phyloP scores from a whole-genome alignment of 495 filamentous ascomycete genomes.

The Aspergillus diversus region DNA sequence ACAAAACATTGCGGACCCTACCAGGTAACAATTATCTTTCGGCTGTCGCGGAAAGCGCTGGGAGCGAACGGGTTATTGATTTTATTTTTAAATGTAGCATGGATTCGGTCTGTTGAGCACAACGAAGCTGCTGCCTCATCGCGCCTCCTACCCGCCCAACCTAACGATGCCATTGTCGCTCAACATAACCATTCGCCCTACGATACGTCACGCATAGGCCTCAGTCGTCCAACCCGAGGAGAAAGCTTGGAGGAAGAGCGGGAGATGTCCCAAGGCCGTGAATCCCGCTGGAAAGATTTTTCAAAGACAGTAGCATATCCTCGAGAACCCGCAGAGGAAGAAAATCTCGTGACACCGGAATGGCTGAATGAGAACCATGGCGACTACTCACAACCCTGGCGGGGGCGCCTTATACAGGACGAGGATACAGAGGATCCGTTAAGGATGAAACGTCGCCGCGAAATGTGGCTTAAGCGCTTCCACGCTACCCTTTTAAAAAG shows the following conservation, averaged over 20 bases:
- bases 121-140: conserved; percentile 35
- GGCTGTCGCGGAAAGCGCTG: background rate
- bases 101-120: conserved; percentile 43
- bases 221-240: conserved; percentile 14
- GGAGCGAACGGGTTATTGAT: conserved; percentile 18
- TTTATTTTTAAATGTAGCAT: conserved; percentile 30
- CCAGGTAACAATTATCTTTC: conserved; percentile 32
- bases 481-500: conserved; percentile 68
- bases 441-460: conserved; percentile 45
- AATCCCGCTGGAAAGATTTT: conserved; percentile 66
- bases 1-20: conserved; percentile 30
- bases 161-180: conserved; percentile 55
- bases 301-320: conserved; percentile 59
- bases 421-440: conserved; percentile 54
- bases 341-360: conserved; percentile 55
- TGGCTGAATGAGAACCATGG: conserved; percentile 62
- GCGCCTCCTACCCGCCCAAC: conserved; percentile 46
- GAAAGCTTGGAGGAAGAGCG: conserved; percentile 25
- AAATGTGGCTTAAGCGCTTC: conserved; percentile 58
- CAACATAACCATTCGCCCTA: conserved; percentile 64
- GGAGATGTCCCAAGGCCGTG: conserved; percentile 32
- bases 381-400: conserved; percentile 62
- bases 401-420: conserved; percentile 40
- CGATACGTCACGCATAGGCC: conserved; percentile 34
- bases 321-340: conserved; percentile 48